Conservation (phyloP, 108 stramenopile species). For the Pseudonitzschia multiseries region DNA sequence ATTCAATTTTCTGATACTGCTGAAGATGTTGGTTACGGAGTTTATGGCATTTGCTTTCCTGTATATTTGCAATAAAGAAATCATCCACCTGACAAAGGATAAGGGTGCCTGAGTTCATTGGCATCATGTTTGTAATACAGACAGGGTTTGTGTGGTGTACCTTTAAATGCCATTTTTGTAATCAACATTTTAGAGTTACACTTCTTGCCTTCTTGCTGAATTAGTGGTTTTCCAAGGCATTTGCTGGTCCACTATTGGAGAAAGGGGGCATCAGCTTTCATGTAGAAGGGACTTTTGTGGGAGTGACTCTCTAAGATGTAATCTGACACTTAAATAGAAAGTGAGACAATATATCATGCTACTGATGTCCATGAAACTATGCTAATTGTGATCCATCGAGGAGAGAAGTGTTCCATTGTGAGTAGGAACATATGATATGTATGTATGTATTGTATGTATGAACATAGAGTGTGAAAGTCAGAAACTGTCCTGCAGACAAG, state of each 20-base stretch:
- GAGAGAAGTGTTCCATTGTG: no score
- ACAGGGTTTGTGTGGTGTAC: conserved; percentile 34
- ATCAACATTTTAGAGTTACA: neutral
- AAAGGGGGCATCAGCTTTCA: conserved; percentile 34
- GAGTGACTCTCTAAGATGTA: no score
- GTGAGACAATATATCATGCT: no score
- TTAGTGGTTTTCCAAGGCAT: neutral
- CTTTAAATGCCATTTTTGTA: conserved; percentile 25
- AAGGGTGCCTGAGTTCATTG: neutral
- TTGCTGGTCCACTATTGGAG: conserved; percentile 30
- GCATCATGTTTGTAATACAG: neutral
- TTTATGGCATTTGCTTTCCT: neutral
- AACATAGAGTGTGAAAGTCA: no score
- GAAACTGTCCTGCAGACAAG: no score
- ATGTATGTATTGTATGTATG: no score
- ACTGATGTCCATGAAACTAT: no score
- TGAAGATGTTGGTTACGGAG: conserved; percentile 20
- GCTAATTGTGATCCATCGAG: no score
- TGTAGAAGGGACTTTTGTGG: conserved; percentile 27
- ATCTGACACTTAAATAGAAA: no score
- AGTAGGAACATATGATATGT: no score
- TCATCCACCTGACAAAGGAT: neutral
- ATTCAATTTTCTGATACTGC: conserved; percentile 29
- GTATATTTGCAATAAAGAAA: neutral
- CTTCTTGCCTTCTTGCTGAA: neutral